Conservation (phyloP, 2,329 filamentous ascomycete genomes). For the Ophiostoma angusticollis region DNA sequence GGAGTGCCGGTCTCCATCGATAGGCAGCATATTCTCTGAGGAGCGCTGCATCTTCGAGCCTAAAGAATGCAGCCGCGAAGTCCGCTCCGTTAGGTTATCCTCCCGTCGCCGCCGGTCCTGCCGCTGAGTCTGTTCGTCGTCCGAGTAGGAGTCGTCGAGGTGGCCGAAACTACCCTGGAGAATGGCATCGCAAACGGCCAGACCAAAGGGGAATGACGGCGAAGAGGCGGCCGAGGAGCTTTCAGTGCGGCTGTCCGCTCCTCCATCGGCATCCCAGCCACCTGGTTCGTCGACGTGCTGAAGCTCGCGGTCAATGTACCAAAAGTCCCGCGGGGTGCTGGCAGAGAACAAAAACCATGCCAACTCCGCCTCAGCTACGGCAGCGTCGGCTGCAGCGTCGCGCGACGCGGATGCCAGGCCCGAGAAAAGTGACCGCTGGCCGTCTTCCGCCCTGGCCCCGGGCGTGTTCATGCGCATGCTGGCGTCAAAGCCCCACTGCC, state of each 20-base stretch:
- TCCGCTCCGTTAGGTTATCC: background rate
- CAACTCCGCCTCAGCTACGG: conserved; percentile 8
- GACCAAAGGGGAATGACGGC: background rate
- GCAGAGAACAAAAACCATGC: conserved; percentile 7
- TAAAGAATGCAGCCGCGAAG: no score
- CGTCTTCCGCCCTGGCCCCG: background rate
- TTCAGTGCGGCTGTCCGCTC: background rate
- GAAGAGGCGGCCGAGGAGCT: no score
- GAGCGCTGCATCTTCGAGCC: no score
- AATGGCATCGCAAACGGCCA: conserved; percentile 1
- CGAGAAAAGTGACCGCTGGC: background rate
- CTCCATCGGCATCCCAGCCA: background rate
- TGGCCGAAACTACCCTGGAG: background rate
- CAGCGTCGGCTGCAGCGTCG: background rate
- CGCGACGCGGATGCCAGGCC: background rate
- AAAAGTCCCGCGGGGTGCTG: conserved; percentile 6
- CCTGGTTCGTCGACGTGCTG: background rate
- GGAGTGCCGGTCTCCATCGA: no score
- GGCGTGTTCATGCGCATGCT: background rate
- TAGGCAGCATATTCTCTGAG: no score
- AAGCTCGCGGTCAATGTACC: conserved; percentile 5
- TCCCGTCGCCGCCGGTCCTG: conserved; percentile 1
- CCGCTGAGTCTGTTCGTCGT: background rate
- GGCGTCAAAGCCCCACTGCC: conserved; percentile 6
- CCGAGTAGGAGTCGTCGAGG: background rate